Evolutionary conservation across 306 rosid species (phyloP).

Genomic region (barrel medic (Medicago truncatula)): MtrunA17r5.0-ANR NC_053042.1:20529501-20530000

Average conservation of each 20-base stretch:
- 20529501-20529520: slow-evolving; percentile 43
- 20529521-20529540: slow-evolving; percentile 52
- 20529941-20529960: slow-evolving; percentile 35
- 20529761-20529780: slow-evolving; percentile 64
- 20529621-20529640: slow-evolving; percentile 27
- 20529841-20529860: slow-evolving; percentile 90
- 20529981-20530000: slow-evolving; percentile 47
- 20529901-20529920: slow-evolving; percentile 42
- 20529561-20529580: slow-evolving; percentile 13
- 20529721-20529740: slow-evolving; percentile 20
- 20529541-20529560: slow-evolving; percentile 51
- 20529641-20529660: slow-evolving; percentile 59
- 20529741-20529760: slow-evolving; percentile 3
- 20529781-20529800: slow-evolving; percentile 83
- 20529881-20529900: slow-evolving; percentile 54
- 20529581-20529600: slow-evolving; percentile 28
- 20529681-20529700: slow-evolving; percentile 61
- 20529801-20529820: slow-evolving; percentile 85
- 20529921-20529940: slow-evolving; percentile 14
- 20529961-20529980: slow-evolving; percentile 48
- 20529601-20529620: slow-evolving; percentile 6
- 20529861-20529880: slow-evolving; percentile 88
- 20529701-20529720: slow-evolving; percentile 34
- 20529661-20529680: slow-evolving; percentile 51
- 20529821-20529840: slow-evolving; percentile 79